Evolutionary conservation across 768 basidiomycete species (phyloP), one percentile per base, ranked within the genome.

Genomic region (Russula vinacea): DNA sequence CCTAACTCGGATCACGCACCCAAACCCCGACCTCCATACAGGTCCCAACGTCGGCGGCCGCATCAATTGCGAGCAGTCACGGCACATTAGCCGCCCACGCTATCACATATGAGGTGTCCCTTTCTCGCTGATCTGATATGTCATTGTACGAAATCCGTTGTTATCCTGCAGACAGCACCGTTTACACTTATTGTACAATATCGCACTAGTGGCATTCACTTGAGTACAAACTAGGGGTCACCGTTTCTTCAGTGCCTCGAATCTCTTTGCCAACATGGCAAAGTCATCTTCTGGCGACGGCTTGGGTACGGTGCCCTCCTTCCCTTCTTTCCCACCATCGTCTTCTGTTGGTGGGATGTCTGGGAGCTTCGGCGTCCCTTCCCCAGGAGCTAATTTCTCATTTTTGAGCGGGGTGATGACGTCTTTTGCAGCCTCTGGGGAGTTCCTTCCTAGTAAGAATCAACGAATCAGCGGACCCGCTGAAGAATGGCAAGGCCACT

Each of bases 211-310:
- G 29, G 29, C 22, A 29, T 29, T 5, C 35, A 35, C 26, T 22
- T 33, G 10, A 24, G 58, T 29, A 57, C 44, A 16, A 8, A 26
- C 7, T 16, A 57, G 40, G 56, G 40, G 53, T 75, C 74, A 92
- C 53, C 85, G 84, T 76, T 91, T 92, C 79, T 95, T 97, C 70
- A 97, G 76, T 33, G 85, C 88, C 65, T 89, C 92, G 71, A 97
- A 96, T 62, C 94, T 84, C 73, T 83, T 85, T 56, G 87, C 78
- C 56, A 97, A 78, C 24, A 83, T 79, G 44, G 89, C 88, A 70
- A 93, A 91, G 62, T 89, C 88, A 69, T 93, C 87, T 71, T 84
- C 82, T 56, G 74, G 71, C 60, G 75, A 72, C 42, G 78, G 68
- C 60, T 75, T 73, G 65, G 73, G 39, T 74, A 69, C 35, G 69